A percentile compares a stretch with the other conserved stretches of the same genome.
These are phyloP conservation scores for Aphanomyces euteiches DNA, from an alignment of 352 stramenopile species.

Conservation along the genomic window DNA sequence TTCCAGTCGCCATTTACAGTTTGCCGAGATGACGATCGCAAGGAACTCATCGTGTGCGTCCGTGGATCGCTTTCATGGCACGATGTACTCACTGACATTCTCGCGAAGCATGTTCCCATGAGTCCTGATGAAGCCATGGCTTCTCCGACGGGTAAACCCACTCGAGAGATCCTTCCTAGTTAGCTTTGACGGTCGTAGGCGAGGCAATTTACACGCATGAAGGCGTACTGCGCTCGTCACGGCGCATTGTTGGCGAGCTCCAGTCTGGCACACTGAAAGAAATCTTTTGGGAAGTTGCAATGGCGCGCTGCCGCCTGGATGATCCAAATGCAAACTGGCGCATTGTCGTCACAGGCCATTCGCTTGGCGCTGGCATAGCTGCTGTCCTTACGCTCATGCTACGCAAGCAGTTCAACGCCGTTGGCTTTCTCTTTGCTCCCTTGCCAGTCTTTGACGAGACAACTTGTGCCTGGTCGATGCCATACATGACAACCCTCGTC, in stretches of 20 bases:
- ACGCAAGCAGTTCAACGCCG: conserved; percentile 51
- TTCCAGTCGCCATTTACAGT: conserved; percentile 74
- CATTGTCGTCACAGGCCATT: conserved; percentile 77
- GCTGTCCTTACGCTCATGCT: conserved; percentile 66
- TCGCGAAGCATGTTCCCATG: conserved; percentile 66
- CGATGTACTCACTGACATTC: conserved; percentile 69
- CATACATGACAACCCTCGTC: conserved; percentile 62
- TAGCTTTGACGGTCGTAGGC: background rate
- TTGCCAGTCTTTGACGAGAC: conserved; percentile 61
- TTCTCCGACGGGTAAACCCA: conserved; percentile 21
- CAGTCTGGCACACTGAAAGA: conserved; percentile 43
- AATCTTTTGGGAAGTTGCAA: conserved; percentile 68
- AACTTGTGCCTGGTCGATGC: conserved; percentile 55
- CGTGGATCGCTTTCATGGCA: conserved; percentile 76
- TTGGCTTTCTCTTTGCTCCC: conserved; percentile 60
- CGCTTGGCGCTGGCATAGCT: conserved; percentile 72
- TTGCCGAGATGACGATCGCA: conserved; percentile 55
- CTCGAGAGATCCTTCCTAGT: no score
- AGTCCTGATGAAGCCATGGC: conserved; percentile 47
- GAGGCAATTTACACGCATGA: conserved; percentile 48
- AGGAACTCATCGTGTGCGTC: conserved; percentile 70
- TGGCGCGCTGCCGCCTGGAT: conserved; percentile 42
- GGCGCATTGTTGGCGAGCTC: background rate
- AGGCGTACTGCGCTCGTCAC: conserved; percentile 48
- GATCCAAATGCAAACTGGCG: conserved; percentile 38